A percentile compares a stretch with the other conserved stretches of the same genome.
Evolutionary conservation across 306 rosid genomes (phyloP).

Genomic region (Trifolium fragiferum): DNA sequence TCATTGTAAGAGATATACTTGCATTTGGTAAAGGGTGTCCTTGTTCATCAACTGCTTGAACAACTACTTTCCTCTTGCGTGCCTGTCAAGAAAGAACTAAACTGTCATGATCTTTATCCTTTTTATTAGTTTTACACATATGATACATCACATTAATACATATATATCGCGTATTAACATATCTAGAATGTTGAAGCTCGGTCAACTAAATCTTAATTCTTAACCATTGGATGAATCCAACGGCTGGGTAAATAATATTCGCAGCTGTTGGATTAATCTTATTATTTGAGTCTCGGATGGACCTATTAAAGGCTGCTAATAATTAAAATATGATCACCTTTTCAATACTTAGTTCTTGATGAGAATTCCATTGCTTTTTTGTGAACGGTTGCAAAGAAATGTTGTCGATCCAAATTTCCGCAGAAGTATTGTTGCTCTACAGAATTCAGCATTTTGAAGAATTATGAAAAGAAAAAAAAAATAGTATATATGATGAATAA

Average conservation of each 20-base stretch:
- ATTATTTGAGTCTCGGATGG: no score
- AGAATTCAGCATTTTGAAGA: neutral
- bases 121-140: no score
- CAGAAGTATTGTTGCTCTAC: neutral
- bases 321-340: neutral
- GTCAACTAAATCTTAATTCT: no score
- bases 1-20: conserved; percentile 42
- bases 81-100: conserved; percentile 40
- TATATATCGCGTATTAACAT: no score
- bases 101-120: neutral
- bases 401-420: neutral
- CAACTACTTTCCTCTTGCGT: conserved; percentile 56
- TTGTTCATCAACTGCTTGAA: conserved; percentile 52
- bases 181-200: no score
- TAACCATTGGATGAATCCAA: no score
- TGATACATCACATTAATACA: no score
- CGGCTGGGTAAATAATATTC: no score
- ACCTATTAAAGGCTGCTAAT: no score
- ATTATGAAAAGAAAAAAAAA: no score
- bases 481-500: no score
- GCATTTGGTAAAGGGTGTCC: conserved; percentile 66
- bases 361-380: neutral
- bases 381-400: neutral
- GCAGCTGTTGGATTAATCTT: no score
- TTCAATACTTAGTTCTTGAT: neutral